Evolutionary conservation across 139 green algal genomes (phyloP).

Genomic region (Tetraselmis striata): DNA sequence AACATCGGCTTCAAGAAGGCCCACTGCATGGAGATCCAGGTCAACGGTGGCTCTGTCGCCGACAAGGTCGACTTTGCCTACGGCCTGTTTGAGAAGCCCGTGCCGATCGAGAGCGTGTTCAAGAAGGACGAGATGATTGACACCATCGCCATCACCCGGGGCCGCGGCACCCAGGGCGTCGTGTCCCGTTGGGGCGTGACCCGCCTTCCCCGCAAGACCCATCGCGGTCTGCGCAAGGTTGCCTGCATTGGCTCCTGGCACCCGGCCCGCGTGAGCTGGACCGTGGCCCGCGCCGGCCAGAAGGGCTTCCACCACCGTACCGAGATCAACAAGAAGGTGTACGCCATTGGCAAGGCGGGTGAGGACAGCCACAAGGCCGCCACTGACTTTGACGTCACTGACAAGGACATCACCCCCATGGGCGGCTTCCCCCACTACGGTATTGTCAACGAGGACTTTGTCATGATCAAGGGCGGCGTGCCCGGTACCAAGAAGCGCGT

Average conservation of each 20-base stretch:
- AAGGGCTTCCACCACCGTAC: constrained; percentile 97
- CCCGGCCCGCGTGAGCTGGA: constrained; percentile 93
- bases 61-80: constrained; percentile 97
- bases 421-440: constrained; percentile 99
- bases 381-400: constrained; percentile 92
- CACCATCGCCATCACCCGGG: constrained; percentile 94
- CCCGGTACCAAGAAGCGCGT: constrained; percentile 91
- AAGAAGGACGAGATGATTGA: constrained; percentile 96
- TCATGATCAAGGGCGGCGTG: constrained; percentile 94
- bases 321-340: constrained; percentile 99
- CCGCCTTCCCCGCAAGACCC: constrained; percentile 97
- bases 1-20: constrained; percentile 91
- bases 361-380: constrained; percentile 62
- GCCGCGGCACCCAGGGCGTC: constrained; percentile 93
- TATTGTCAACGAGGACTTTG: constrained; percentile 91
- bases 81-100: constrained; percentile 89
- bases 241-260: constrained; percentile 99
- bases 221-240: constrained; percentile 98
- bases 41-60: constrained; percentile 87
- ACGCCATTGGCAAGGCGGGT: constrained; percentile 95
- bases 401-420: constrained; percentile 99
- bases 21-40: constrained; percentile 98
- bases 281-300: constrained; percentile 91
- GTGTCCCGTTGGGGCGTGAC: constrained; percentile 97
- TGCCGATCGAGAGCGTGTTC: constrained; percentile 86